phyloP scores from a whole-genome alignment of 495 filamentous ascomycete species.

The Hypomontagnella monticulosa region DNA sequence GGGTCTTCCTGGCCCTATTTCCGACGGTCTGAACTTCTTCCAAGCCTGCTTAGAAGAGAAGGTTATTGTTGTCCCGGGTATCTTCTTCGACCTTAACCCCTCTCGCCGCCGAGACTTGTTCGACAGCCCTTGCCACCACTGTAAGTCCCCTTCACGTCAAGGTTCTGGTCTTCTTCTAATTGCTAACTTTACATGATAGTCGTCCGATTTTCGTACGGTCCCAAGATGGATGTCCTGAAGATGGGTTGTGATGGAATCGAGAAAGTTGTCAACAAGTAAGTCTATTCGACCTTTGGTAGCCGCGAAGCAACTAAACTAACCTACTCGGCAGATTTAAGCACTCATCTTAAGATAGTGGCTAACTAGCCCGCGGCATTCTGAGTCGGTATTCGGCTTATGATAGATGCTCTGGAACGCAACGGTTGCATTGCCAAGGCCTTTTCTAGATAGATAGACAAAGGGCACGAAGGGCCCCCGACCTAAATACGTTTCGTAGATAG shows the following conservation, averaged over 20 bases:
- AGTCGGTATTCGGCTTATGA: too few species aligned
- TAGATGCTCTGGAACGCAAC: neutral
- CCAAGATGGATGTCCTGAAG: conserved; percentile 85
- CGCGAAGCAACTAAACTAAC: conserved; percentile 4
- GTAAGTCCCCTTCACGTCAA: conserved; percentile 28
- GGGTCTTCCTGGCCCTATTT: conserved; percentile 76
- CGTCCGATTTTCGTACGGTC: conserved; percentile 90
- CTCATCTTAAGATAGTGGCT: conserved; percentile 8
- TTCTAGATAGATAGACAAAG: conserved; percentile 15
- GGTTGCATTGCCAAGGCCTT: conserved; percentile 9
- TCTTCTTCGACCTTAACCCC: conserved; percentile 92
- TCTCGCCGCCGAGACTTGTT: conserved; percentile 90
- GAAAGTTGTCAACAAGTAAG: conserved; percentile 75
- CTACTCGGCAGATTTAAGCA: conserved; percentile 31
- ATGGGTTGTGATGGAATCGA: conserved; percentile 91
- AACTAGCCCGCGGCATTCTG: neutral
- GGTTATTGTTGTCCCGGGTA: conserved; percentile 94
- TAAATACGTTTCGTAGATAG: conserved; percentile 9
- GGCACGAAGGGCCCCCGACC: neutral
- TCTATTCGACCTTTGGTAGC: neutral
- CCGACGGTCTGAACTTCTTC: conserved; percentile 96
- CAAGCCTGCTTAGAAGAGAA: conserved; percentile 90
- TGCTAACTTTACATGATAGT: conserved; percentile 47
- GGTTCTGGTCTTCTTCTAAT: neutral
- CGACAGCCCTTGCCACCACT: conserved; percentile 95